Percentiles rank a stretch among this genome's conserved stretches.
These are phyloP conservation scores for Puccinellia tenuiflora DNA, from an alignment of 176 grass and related monocot genomes.

Conservation along the genomic window DNA sequence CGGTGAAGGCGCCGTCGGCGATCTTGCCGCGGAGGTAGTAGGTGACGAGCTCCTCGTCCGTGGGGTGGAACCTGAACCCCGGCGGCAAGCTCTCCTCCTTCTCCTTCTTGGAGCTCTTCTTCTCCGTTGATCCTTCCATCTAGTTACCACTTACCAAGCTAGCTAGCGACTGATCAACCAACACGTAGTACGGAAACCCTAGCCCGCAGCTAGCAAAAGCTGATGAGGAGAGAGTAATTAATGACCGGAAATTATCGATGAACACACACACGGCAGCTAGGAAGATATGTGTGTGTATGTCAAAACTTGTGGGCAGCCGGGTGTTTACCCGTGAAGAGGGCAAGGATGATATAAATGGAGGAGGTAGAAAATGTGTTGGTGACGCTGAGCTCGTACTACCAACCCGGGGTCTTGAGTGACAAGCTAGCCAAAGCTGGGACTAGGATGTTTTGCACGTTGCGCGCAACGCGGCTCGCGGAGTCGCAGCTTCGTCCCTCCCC, in stretches of 20 bases:
- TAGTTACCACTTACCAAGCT: neutral
- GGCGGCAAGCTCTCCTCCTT: slow-evolving; percentile 76
- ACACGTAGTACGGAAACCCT: neutral
- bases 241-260: no score
- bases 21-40: slow-evolving; percentile 87
- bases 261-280: neutral
- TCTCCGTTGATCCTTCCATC: slow-evolving; percentile 32
- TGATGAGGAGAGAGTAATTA: no score
- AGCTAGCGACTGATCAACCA: slow-evolving; percentile 8
- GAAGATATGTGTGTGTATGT: neutral
- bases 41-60: slow-evolving; percentile 93
- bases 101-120: slow-evolving; percentile 5
- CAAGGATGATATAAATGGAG: slow-evolving; percentile 40
- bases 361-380: slow-evolving; percentile 23
- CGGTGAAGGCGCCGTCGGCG: slow-evolving; percentile 61
- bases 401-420: slow-evolving; percentile 48
- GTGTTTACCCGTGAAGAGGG: slow-evolving; percentile 34
- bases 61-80: slow-evolving; percentile 95
- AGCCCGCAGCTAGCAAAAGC: no score
- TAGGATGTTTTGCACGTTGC: neutral
- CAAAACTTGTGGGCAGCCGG: neutral
- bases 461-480: neutral
- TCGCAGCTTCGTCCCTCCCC: neutral
- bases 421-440: slow-evolving; percentile 14
- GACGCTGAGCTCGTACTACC: slow-evolving; percentile 51